Evolutionary conservation across 2,329 filamentous ascomycete genomes (phyloP).

Genomic region (Tolypocladium endophyticum): DNA sequence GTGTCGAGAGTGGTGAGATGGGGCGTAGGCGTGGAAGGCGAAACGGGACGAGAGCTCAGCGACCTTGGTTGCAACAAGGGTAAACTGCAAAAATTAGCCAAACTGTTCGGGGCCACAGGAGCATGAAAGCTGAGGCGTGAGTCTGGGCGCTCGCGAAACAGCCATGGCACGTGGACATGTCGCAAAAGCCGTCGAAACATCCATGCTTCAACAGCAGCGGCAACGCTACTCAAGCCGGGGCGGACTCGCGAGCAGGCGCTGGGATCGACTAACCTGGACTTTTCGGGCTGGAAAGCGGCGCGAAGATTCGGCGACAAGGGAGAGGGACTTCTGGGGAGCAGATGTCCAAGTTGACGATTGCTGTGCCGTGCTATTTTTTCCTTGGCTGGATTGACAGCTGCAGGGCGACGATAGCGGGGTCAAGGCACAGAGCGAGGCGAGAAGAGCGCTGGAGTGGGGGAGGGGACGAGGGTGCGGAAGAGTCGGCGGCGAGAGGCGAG

Average conservation of each 20-base stretch:
- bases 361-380: not conserved
- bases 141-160: not conserved
- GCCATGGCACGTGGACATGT: not conserved
- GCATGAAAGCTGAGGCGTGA: not conserved
- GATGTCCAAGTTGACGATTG: slow-evolving; percentile 5
- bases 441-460: slow-evolving; percentile 3
- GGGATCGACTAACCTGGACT: not conserved
- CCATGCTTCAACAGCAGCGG: not conserved
- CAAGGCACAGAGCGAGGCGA: slow-evolving; percentile 7
- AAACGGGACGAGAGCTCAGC: not conserved
- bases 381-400: slow-evolving; percentile 3
- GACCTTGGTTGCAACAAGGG: not conserved
- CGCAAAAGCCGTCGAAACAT: not conserved
- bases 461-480: slow-evolving; percentile 3
- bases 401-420: slow-evolving; percentile 12
- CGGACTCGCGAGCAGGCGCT: not conserved
- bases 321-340: not conserved
- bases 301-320: not conserved
- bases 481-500: slow-evolving; percentile 6
- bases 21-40: not conserved
- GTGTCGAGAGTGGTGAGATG: not conserved
- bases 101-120: not conserved
- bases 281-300: not conserved
- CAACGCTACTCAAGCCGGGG: not conserved
- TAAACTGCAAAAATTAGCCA: not conserved